Percentiles rank a stretch among this genome's conserved stretches.
Evolutionary conservation across 805 yeast species (phyloP).

Genomic region (Candida pini): DNA sequence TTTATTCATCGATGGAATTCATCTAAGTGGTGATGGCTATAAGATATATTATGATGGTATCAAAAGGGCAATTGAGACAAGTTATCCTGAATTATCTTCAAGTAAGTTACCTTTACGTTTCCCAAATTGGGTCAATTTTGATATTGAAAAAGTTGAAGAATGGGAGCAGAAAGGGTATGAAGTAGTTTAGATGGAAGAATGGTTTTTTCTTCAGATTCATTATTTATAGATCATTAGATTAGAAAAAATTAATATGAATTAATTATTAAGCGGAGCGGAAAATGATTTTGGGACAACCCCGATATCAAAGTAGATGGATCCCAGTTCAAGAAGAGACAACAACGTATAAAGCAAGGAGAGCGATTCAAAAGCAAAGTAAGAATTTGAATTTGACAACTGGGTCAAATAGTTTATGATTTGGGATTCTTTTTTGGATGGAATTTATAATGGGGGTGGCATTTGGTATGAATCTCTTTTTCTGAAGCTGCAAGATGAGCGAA

Average conservation of each 20-base stretch:
- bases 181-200: slow-evolving; percentile 2
- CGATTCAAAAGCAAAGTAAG: neutral
- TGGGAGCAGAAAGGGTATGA: too few relatives aligned
- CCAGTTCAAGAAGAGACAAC: neutral
- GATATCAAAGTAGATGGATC: neutral
- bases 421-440: slow-evolving; percentile 34
- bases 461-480: slow-evolving; percentile 37
- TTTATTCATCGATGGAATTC: slow-evolving; percentile 40
- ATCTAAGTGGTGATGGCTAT: slow-evolving; percentile 36
- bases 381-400: neutral
- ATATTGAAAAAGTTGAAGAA: slow-evolving; percentile 6
- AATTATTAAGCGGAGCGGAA: too few relatives aligned
- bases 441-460: slow-evolving; percentile 39
- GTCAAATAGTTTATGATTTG: slow-evolving; percentile 1
- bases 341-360: too few relatives aligned
- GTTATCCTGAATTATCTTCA: slow-evolving; percentile 31
- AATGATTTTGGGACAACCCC: neutral
- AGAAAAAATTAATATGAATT: neutral
- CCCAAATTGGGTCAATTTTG: slow-evolving; percentile 18
- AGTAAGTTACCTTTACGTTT: slow-evolving; percentile 12
- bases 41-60: slow-evolving; percentile 31
- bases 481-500: slow-evolving; percentile 34
- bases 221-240: neutral
- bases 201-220: neutral
- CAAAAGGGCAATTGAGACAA: slow-evolving; percentile 21